Evolutionary conservation across 139 green algal genomes (phyloP).

Genomic region (Spirogloea muscicola): DNA sequence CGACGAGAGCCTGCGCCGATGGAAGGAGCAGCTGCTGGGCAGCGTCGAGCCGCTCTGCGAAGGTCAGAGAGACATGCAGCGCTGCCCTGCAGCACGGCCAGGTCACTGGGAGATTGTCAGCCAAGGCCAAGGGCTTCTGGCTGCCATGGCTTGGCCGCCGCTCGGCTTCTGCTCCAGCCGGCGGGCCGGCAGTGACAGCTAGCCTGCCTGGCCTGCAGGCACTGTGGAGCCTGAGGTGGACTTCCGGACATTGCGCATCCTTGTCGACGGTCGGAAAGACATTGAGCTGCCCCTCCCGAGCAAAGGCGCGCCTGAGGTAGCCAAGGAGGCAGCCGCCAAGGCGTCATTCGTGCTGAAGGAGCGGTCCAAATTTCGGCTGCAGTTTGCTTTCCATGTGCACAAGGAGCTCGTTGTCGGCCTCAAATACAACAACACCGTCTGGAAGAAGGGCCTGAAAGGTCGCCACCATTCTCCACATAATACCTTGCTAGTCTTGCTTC

Average conservation of each 20-base stretch:
- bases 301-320: slow-evolving; percentile 12
- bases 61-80: too few species aligned
- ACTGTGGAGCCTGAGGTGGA: slow-evolving; percentile 34
- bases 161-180: too few species aligned
- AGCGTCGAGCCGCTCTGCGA: too few species aligned
- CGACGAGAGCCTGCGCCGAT: slow-evolving; percentile 38
- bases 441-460: slow-evolving; percentile 24
- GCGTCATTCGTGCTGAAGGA: slow-evolving; percentile 41
- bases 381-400: slow-evolving; percentile 40
- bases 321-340: background rate
- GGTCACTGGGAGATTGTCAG: too few species aligned
- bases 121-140: too few species aligned
- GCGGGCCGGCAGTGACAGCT: too few species aligned
- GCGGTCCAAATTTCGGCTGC: slow-evolving; percentile 23
- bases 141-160: too few species aligned
- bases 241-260: slow-evolving; percentile 15
- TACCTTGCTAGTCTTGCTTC: too few species aligned
- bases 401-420: slow-evolving; percentile 41
- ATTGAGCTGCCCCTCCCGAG: slow-evolving; percentile 39
- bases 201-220: too few species aligned
- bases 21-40: slow-evolving; percentile 35
- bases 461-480: too few species aligned
- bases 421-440: slow-evolving; percentile 38
- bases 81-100: too few species aligned
- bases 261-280: slow-evolving; percentile 27